Evolutionary conservation across 2,329 filamentous ascomycete genomes (phyloP), one percentile per base, ranked within the genome.

Genomic region (Botrytis porri): DNA sequence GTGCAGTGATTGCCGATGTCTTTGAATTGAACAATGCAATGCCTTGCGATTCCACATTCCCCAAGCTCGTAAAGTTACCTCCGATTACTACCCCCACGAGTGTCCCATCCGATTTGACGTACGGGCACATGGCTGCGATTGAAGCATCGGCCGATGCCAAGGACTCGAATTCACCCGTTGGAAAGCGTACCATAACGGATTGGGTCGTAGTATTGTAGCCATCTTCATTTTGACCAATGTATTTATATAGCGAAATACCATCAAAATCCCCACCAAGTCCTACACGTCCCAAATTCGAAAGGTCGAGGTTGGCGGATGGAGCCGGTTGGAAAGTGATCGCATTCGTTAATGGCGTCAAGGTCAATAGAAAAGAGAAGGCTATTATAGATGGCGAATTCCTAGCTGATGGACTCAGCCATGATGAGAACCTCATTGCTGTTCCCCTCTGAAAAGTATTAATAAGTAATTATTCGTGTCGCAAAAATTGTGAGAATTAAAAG

Each of bases 11-110:
- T 54, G 87, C 82, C 62, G 89, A 89, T 7, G 89, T 91, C 76
- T 89, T 88, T 5, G 93, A 89, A 81, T 98, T 89, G 83, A 95
- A 94, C 64, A 97, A 82, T 37, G 95, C 96, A 73, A 97, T 89
- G 62, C 93, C 93, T 70, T 90, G 90, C 3, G 94, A 93, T 79
- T 93, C 84, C 73, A 91, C 87, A 73, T 90, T 90, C 74, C 91
- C 93, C 75, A 99, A 84, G 81, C 93, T 97, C 45, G 96, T 98
- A 81, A 99, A 99, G 84, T 98, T 98, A 65, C 96, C 96, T 72
- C 93, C 96, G 25, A 99, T 88, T 65, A 98, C 88, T 41, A 98
- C 88, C 59, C 92, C 91, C n/a, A 88, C 85, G 73, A 91, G 83
- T 9, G 86, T 87, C 76, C 92, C 92, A 81, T 93, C 87, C 73